Conservation (phyloP, 129 eudicot species). For the Flaveria bidentis region DNA sequence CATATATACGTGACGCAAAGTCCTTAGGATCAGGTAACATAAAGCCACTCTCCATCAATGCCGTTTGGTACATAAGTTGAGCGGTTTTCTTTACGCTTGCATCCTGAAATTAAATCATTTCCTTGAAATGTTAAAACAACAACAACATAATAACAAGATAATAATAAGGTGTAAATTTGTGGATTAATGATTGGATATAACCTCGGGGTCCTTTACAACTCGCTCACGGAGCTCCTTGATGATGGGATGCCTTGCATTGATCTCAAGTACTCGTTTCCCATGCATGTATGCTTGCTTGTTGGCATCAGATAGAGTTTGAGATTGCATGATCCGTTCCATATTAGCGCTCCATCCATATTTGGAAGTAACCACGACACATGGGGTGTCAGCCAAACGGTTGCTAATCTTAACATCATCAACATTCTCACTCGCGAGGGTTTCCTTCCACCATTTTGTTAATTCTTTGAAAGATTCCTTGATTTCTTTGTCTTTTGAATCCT, state of each 20-base stretch:
- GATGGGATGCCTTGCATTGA: constrained; percentile 93
- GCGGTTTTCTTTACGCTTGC: constrained; percentile 69
- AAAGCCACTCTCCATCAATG: constrained; percentile 86
- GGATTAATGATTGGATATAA: neutral
- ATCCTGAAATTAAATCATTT: constrained; percentile 38
- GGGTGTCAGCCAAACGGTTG: constrained; percentile 93
- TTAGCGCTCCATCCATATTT: constrained; percentile 96
- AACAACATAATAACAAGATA: neutral
- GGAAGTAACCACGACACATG: constrained; percentile 94
- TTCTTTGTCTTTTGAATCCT: constrained; percentile 80
- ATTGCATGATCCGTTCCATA: constrained; percentile 97
- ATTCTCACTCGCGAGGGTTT: constrained; percentile 70
- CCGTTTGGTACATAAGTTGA: constrained; percentile 83
- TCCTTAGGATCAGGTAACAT: constrained; percentile 71
- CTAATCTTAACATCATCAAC: constrained; percentile 94
- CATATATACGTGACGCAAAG: constrained; percentile 68
- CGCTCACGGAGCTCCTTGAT: constrained; percentile 87
- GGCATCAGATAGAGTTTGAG: constrained; percentile 88
- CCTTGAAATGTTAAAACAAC: neutral
- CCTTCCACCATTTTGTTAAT: constrained; percentile 96
- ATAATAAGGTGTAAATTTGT: neutral
- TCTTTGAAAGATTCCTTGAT: constrained; percentile 90
- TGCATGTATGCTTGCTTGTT: constrained; percentile 89
- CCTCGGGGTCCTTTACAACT: constrained; percentile 85
- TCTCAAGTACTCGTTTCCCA: constrained; percentile 96